Base-by-base conservation (phyloP, 2,329 filamentous ascomycete genomes). In the Colletotrichum sp. region DNA sequence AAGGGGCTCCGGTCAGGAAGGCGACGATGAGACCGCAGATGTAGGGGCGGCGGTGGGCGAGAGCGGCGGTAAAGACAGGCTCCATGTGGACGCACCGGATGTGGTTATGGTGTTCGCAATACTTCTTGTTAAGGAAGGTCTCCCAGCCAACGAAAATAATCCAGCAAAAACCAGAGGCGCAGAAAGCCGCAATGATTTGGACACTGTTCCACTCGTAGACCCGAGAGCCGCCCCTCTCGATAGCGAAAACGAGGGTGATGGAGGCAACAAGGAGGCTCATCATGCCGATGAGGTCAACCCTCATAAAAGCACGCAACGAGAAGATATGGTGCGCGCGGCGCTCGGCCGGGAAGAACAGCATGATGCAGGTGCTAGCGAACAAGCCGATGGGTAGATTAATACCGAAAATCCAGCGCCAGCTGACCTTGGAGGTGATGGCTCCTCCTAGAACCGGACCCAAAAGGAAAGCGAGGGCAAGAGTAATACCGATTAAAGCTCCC, bases 381-480 rank as follows among this genome's bases (percentile, higher is more conserved):
- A 87, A 79, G 2, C 89, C 89, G 77, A 88, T 87, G 0, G 90
- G 90, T 26, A 90, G 84, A 90, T 93, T 93, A 81, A 92, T 89
- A 81, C 90, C 90, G 81, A 93, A 93, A 52, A 93, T 86, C 85
- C 90, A 91, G 67, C 89, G 85, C 91, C 91, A 93, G 59, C 85
- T 86, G 22, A 87, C 86, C 3, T 86, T 82, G n/a, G 89, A 85
- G 1, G 90, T 88, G 26, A 93, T 89, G 5, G 87, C 83, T 3
- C 91, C 91, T 6, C 91, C 91, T 5, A 93, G 82, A 4, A 93
- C 81, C 2, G 91, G 90, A 0, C 91, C 91, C 1, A 93, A 84
- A 5, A 93, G 87, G 77, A 92, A 92, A 0, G 91, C 89, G 15
- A 90, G 83, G 3, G 90, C 89, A 7, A 92, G 86, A 3, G 90